A percentile compares a stretch with the other conserved stretches of the same genome.
Conservation (phyloP, 306 rosid species). For the Chamaecrista fasciculata region DNA sequence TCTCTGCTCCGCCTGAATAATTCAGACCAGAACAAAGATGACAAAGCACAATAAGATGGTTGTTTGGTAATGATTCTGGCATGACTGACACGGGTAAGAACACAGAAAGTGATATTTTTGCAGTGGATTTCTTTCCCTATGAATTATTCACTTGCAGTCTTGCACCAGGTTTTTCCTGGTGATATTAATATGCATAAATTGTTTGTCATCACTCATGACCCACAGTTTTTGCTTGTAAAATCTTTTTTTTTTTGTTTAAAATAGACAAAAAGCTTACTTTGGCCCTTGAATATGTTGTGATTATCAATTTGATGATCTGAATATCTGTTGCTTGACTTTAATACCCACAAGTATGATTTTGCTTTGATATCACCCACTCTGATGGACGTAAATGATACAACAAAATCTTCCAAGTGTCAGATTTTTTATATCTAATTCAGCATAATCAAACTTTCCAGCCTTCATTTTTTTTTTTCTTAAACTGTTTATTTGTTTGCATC, state of each 20-base stretch:
- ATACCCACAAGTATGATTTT: neutral
- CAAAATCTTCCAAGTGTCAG: neutral
- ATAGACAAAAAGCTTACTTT: neutral
- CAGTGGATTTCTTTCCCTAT: neutral
- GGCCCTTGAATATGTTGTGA: neutral
- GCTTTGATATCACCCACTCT: neutral
- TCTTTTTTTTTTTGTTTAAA: too few relatives aligned
- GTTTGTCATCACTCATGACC: too few relatives aligned
- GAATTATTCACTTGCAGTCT: too few relatives aligned
- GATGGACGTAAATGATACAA: neutral
- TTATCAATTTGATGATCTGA: neutral
- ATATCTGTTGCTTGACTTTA: too few relatives aligned
- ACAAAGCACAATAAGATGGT: conserved; percentile 45
- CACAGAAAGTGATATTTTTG: conserved; percentile 18
- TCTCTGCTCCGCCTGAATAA: conserved; percentile 51
- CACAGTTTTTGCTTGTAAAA: too few relatives aligned
- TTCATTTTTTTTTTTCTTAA: neutral
- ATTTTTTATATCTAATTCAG: neutral
- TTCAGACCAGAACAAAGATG: conserved; percentile 38
- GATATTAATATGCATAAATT: too few relatives aligned
- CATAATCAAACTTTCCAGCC: neutral
- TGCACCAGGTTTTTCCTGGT: too few relatives aligned
- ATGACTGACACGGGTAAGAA: conserved; percentile 29
- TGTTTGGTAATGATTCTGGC: conserved; percentile 23
- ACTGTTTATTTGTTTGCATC: neutral